These are phyloP conservation scores for Fistulinella prunicolor DNA, from an alignment of 768 basidiomycete species.

Conservation along the genomic window DNA sequence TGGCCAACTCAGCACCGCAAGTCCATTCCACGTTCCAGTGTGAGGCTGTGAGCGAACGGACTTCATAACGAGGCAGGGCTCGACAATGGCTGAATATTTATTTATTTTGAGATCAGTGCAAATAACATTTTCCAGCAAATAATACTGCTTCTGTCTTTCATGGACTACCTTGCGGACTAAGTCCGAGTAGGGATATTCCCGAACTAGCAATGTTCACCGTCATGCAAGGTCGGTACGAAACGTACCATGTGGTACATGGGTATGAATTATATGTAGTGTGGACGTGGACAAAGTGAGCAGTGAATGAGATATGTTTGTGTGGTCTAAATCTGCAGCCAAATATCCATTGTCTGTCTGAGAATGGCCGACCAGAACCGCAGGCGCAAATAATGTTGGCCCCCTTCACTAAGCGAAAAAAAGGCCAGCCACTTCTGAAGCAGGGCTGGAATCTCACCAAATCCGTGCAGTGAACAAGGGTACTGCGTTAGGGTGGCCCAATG, in stretches of 20 bases:
- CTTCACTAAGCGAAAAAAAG: conserved; percentile 4
- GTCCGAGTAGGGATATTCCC: conserved; percentile 1
- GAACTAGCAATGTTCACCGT: background rate
- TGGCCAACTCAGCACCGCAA: too few relatives aligned
- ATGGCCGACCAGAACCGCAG: background rate
- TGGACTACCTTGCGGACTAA: background rate
- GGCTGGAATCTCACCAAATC: conserved; percentile 4
- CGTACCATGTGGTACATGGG: background rate
- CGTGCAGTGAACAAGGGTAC: conserved; percentile 3
- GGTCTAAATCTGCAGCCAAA: conserved; percentile 7
- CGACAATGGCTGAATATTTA: too few relatives aligned
- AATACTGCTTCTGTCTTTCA: conserved; percentile 6
- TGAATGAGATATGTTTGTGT: conserved; percentile 7
- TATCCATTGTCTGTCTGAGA: conserved; percentile 6
- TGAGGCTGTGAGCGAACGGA: too few relatives aligned
- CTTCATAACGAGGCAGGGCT: too few relatives aligned
- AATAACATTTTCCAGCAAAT: too few relatives aligned
- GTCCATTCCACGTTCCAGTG: too few relatives aligned
- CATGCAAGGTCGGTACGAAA: too few relatives aligned
- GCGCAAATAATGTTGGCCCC: conserved; percentile 3
- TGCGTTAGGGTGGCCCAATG: conserved; percentile 3
- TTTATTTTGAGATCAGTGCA: background rate
- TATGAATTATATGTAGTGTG: background rate
- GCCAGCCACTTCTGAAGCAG: conserved; percentile 16
- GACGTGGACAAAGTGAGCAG: conserved; percentile 4